Conservation (phyloP, 2,329 filamentous ascomycete genomes). For the Neoarthrinium moseri region DNA sequence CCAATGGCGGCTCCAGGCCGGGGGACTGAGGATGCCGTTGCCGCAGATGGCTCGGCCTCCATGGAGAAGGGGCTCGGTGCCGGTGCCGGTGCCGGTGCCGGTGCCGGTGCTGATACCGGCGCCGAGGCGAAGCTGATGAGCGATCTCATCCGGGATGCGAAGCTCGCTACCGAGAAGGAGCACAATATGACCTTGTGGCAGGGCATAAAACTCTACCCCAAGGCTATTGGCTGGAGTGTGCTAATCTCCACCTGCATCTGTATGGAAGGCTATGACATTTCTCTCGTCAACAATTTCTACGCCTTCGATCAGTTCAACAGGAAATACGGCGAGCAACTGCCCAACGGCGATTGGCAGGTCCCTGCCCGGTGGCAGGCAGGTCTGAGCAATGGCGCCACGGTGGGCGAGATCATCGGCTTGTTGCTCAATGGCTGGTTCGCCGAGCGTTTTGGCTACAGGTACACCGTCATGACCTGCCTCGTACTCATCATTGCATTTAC, state of each 20-base stretch:
- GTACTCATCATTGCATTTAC: conserved; percentile 55
- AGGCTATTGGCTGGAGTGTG: conserved; percentile 80
- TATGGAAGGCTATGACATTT: conserved; percentile 90
- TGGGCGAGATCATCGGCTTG: conserved; percentile 65
- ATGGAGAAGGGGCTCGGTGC: conserved; percentile 15
- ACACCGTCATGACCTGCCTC: conserved; percentile 61
- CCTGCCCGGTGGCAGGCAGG: conserved; percentile 62
- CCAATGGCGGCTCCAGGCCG: neutral
- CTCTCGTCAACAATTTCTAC: conserved; percentile 78
- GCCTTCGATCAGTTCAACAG: conserved; percentile 56
- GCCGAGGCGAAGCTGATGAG: conserved; percentile 23
- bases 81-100: conserved; percentile 13
- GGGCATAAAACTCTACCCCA: conserved; percentile 80
- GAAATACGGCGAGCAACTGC: conserved; percentile 52
- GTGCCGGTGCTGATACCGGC: too few relatives aligned
- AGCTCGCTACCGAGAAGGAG: conserved; percentile 57
- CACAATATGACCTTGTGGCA: conserved; percentile 71
- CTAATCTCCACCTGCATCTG: conserved; percentile 87
- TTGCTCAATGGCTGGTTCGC: conserved; percentile 65
- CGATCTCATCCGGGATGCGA: conserved; percentile 43
- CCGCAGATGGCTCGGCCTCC: neutral
- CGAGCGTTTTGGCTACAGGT: conserved; percentile 67
- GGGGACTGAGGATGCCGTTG: neutral
- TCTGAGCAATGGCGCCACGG: conserved; percentile 48
- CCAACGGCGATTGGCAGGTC: conserved; percentile 51